Percentiles rank a stretch among this genome's conserved stretches.
These are phyloP conservation scores for Plasmodium reichenowi DNA, from an alignment of 169 alveolate genomes.

Conservation along the genomic window DNA sequence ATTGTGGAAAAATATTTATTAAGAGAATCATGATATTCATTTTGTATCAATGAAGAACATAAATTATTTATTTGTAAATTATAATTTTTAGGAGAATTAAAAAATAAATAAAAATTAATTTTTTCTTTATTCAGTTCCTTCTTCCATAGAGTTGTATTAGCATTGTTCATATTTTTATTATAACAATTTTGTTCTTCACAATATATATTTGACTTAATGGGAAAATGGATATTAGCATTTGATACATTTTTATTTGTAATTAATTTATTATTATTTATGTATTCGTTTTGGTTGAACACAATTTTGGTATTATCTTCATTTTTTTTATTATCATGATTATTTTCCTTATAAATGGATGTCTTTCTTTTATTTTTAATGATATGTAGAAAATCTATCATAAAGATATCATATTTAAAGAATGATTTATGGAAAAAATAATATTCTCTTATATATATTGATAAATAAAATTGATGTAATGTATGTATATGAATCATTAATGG, in stretches of 20 bases:
- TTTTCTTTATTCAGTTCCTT: constrained; percentile 5
- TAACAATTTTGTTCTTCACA: background rate
- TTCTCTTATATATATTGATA: constrained; percentile 63
- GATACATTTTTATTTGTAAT: no score
- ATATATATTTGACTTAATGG: no score
- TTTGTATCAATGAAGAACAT: constrained; percentile 66
- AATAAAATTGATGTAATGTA: constrained; percentile 45
- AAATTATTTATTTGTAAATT: constrained; percentile 47
- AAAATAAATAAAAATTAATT: constrained; percentile 52
- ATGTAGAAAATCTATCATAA: constrained; percentile 26
- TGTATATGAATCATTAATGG: constrained; percentile 67
- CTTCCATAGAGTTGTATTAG: background rate
- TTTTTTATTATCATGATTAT: background rate
- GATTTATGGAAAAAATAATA: constrained; percentile 58
- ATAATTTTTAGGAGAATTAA: constrained; percentile 53
- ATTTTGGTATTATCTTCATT: background rate
- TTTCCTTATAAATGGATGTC: background rate
- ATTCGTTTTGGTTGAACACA: no score
- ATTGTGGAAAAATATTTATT: constrained; percentile 55
- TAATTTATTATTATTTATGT: background rate
- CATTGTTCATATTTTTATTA: constrained; percentile 1
- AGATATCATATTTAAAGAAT: constrained; percentile 67
- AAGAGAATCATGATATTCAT: constrained; percentile 60
- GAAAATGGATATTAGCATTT: no score
- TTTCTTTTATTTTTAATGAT: constrained; percentile 54